phyloP scores from a whole-genome alignment of 176 grass and related monocot genomes.

The Sorghum bicolor region DNA sequence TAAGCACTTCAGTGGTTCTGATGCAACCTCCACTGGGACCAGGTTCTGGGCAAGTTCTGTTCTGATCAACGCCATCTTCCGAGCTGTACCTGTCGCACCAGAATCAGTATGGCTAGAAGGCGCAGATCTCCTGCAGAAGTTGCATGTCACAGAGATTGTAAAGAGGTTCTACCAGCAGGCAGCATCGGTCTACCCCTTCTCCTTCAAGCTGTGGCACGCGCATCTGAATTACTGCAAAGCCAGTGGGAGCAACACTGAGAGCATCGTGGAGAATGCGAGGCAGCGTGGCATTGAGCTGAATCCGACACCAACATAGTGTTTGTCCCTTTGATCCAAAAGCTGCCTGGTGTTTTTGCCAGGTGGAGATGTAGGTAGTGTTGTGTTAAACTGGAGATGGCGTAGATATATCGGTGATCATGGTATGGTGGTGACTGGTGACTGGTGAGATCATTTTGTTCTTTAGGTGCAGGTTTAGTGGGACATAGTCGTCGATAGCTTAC shows the following conservation, averaged over 20 bases:
- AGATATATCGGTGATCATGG: conserved; percentile 14
- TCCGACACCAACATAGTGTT: conserved; percentile 30
- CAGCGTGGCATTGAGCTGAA: conserved; percentile 69
- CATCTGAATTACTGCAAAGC: conserved; percentile 51
- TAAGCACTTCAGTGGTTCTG: conserved; percentile 30
- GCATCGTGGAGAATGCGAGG: conserved; percentile 61
- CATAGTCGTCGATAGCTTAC: conserved; percentile 30
- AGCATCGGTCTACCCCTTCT: conserved; percentile 90
- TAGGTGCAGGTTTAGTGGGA: conserved; percentile 34
- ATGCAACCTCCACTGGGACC: conserved; percentile 43
- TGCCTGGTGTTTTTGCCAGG: not conserved
- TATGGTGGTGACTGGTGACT: not conserved
- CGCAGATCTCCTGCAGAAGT: conserved; percentile 58
- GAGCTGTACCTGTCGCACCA: conserved; percentile 66
- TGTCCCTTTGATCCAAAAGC: not conserved
- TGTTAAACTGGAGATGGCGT: conserved; percentile 29
- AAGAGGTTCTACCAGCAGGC: conserved; percentile 84
- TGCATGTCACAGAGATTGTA: conserved; percentile 38
- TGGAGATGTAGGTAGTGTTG: conserved; percentile 36
- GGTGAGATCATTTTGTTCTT: conserved; percentile 16
- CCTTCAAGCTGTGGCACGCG: conserved; percentile 67
- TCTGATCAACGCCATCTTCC: conserved; percentile 76
- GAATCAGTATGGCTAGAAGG: conserved; percentile 80
- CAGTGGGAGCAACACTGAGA: conserved; percentile 39
- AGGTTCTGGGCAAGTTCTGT: conserved; percentile 74